A percentile compares a stretch with the other conserved stretches of the same genome.
Conservation (phyloP, 78 protist species). For the Dictyostelium intermedium region DNA sequence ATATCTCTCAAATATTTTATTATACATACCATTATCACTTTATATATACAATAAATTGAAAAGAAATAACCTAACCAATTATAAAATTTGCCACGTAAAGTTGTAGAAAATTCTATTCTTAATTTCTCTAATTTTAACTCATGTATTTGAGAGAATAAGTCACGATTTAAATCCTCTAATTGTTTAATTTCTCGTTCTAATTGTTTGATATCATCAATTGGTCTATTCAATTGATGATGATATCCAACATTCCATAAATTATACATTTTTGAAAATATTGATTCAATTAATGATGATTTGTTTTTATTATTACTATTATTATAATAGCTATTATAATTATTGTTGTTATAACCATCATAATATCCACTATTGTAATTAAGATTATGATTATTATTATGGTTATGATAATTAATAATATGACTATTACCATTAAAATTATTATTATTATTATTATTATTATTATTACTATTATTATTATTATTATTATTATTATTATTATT, state of each 20-base stretch:
- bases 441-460: background rate
- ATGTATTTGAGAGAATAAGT: conserved; percentile 78
- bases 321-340: background rate
- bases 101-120: conserved; percentile 76
- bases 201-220: conserved; percentile 32
- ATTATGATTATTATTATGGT: background rate
- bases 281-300: background rate
- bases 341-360: background rate
- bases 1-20: background rate
- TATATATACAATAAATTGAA: conserved; percentile 89
- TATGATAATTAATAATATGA: background rate
- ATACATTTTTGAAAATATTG: background rate
- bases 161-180: conserved; percentile 62
- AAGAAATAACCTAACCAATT: conserved; percentile 87
- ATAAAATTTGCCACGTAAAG: conserved; percentile 81
- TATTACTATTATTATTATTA: background rate
- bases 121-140: conserved; percentile 79
- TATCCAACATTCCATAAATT: background rate
- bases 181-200: conserved; percentile 34
- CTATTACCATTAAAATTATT: background rate
- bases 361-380: too few species aligned
- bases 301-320: background rate
- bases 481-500: background rate
- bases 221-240: background rate
- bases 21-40: conserved; percentile 85